These are phyloP conservation scores for Deakozyma indianensis DNA, from an alignment of 805 yeast genomes.

Conservation along the genomic window DNA sequence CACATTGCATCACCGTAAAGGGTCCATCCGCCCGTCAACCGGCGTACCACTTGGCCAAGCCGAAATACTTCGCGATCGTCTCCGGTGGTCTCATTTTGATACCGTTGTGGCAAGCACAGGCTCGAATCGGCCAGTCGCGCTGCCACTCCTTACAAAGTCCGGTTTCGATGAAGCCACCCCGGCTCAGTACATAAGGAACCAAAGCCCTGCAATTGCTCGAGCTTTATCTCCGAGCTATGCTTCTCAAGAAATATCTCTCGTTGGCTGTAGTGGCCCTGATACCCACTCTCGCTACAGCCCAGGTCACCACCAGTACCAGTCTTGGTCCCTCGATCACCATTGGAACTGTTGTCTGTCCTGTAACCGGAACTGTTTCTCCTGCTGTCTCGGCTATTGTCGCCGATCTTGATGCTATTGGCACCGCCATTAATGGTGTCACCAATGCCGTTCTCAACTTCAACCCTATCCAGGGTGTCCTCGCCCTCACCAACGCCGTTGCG, in stretches of 20 bases:
- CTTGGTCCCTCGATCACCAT: not conserved
- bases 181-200: no score
- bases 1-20: no score
- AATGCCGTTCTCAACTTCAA: not conserved
- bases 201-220: no score
- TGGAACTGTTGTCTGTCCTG: not conserved
- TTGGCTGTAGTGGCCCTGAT: not conserved
- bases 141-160: no score
- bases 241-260: not conserved
- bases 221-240: no score
- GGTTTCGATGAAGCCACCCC: no score
- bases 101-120: no score
- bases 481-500: not conserved
- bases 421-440: not conserved
- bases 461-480: not conserved
- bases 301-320: not conserved
- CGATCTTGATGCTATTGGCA: not conserved
- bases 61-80: no score
- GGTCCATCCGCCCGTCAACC: no score
- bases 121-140: no score
- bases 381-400: not conserved
- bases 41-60: no score
- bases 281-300: not conserved
- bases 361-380: not conserved
- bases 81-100: no score